Evolutionary conservation across 2,329 filamentous ascomycete species (phyloP), one percentile per base, ranked within the genome.

Genomic region (Aaosphaeria pasadenensis): DNA sequence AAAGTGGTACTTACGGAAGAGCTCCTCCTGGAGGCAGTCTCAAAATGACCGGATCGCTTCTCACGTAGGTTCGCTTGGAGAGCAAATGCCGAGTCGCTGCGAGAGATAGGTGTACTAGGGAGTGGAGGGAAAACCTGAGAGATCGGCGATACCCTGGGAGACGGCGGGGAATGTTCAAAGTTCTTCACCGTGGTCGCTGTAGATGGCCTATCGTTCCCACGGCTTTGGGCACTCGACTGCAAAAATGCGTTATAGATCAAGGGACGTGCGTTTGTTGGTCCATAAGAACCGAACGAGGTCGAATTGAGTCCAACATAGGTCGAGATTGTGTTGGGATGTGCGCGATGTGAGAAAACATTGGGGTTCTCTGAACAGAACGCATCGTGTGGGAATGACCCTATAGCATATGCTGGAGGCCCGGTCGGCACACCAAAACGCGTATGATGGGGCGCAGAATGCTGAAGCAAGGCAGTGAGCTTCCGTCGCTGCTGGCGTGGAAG

Each of bases 11-110:
- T 60, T 67, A 76, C 74, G 54, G 91, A 95, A n/a, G 91, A 95
- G 74, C 91, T 96, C 56, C 92, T 84, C 50, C 91, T 83, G n/a
- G 87, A 87, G 55, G 77, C 72, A 48, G 87, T 83, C 61, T 94
- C 88, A 58, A 97, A 96, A 67, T 96, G 90, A 1, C 89, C 91
- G 3, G 94, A 97, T 44, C 92, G 84, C 75, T 97, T 99, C 72
- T 97, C 94, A 31, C 91, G 85, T 48, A 99, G 76, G 4, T 89
- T 95, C 13, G 88, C 84, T 53, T 91, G 86, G 47, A 96, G 76
- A 33, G 89, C 88, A 69, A 94, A 95, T 1, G 90, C 92, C 4
- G 92, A 96, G 65, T 99, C 94, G 62, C 87, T 95, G 11, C 91
- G 82, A 5, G 91, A 95, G n/a, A 88, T 82, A 0, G 89, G 87